These are phyloP conservation scores for Solanum lycopersicoides DNA, from an alignment of 257 asterid species.

Conservation along the genomic window DNA sequence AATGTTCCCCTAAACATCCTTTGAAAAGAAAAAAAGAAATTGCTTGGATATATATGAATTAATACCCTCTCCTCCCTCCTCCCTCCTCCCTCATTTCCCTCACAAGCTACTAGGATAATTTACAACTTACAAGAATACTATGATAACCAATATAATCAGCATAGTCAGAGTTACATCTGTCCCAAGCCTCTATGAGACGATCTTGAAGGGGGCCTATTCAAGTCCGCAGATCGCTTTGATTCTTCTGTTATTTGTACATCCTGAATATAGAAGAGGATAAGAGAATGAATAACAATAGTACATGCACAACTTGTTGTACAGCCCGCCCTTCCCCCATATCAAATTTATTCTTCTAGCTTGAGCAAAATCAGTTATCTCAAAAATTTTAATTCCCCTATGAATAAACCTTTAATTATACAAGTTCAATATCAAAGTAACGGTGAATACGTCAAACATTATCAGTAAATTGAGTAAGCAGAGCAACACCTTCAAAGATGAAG, in stretches of 20 bases:
- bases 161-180: constrained; percentile 42
- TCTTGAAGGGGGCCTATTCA: constrained; percentile 47
- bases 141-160: constrained; percentile 20
- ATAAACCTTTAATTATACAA: not conserved
- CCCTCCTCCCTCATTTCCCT: not conserved
- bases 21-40: constrained; percentile 21
- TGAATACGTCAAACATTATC: not conserved
- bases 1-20: not conserved
- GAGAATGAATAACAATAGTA: not conserved
- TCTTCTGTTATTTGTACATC: constrained; percentile 60
- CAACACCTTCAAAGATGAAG: constrained; percentile 55
- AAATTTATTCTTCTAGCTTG: not conserved
- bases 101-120: constrained; percentile 55
- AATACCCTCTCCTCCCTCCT: not conserved
- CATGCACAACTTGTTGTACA: not conserved
- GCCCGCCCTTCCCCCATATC: not conserved
- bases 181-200: constrained; percentile 60
- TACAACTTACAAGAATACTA: constrained; percentile 32
- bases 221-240: constrained; percentile 37
- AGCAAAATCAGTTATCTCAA: not conserved
- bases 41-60: constrained; percentile 16
- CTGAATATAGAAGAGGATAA: constrained; percentile 22
- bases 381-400: not conserved
- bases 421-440: not conserved
- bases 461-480: not conserved